Conservation (phyloP, 306 rosid species). For the Prunus davidiana region DNA sequence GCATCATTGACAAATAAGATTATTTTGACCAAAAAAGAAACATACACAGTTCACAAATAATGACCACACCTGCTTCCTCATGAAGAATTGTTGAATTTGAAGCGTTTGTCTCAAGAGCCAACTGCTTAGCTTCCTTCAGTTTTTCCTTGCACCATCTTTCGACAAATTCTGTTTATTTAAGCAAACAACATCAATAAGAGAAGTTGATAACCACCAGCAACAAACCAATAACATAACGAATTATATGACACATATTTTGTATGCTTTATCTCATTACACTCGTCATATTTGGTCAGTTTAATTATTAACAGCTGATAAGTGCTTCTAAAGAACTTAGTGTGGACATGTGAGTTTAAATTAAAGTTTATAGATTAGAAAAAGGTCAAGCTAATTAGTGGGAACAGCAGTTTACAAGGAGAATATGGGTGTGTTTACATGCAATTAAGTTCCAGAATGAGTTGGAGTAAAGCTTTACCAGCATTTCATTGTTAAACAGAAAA, state of each 20-base stretch:
- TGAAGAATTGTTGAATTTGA: slow-evolving; percentile 43
- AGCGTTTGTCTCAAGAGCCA: slow-evolving; percentile 22
- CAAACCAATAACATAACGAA: slow-evolving; percentile 1
- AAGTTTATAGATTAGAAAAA: not conserved
- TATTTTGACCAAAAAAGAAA: slow-evolving; percentile 1
- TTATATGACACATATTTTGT: not conserved
- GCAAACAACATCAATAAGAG: slow-evolving; percentile 11
- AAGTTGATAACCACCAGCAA: slow-evolving; percentile 6
- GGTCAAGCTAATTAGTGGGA: not conserved
- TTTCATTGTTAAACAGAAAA: not conserved
- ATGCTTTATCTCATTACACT: not conserved
- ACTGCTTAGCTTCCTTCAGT: slow-evolving; percentile 50
- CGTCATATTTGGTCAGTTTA: not conserved
- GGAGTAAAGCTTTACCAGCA: not conserved
- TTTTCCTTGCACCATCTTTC: slow-evolving; percentile 86
- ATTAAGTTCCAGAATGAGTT: not conserved
- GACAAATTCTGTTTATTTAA: slow-evolving; percentile 47
- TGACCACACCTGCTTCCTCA: slow-evolving; percentile 68
- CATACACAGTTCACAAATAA: slow-evolving; percentile 1
- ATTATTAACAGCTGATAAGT: not conserved
- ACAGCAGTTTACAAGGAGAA: not conserved
- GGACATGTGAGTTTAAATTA: not conserved
- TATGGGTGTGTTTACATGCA: not conserved
- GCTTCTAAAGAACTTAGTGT: not conserved
- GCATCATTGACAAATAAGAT: slow-evolving; percentile 2